These are phyloP conservation scores for Atalantia buxifolia DNA, from an alignment of 345 rosid genomes.

Conservation along the genomic window DNA sequence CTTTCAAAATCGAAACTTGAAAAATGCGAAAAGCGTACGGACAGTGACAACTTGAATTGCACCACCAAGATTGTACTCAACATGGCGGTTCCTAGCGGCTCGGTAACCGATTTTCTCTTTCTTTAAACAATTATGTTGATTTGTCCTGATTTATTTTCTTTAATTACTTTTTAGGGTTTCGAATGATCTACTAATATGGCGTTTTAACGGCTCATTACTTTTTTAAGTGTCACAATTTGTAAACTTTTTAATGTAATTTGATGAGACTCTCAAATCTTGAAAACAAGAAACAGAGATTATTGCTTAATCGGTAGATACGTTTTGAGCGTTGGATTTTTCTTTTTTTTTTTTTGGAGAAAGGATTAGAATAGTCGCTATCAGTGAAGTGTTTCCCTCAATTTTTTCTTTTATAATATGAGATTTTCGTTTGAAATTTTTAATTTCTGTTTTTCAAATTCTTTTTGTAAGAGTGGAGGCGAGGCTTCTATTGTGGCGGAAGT, in stretches of 20 bases:
- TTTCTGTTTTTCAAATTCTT: neutral
- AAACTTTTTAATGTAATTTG: neutral
- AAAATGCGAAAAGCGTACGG: constrained; percentile 47
- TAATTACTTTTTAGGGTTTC: neutral
- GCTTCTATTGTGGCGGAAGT: constrained; percentile 85
- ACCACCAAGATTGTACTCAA: constrained; percentile 53
- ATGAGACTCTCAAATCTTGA: neutral
- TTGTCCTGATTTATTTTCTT: no score
- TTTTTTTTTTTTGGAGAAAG: neutral
- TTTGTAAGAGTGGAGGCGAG: constrained; percentile 72
- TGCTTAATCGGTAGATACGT: neutral
- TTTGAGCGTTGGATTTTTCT: neutral
- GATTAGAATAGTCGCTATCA: neutral
- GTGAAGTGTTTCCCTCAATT: neutral
- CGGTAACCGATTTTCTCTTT: constrained; percentile 28
- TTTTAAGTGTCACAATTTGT: neutral
- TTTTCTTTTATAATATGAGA: neutral
- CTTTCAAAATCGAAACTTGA: constrained; percentile 70
- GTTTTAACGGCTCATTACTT: neutral
- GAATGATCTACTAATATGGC: neutral
- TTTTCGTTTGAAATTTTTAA: neutral
- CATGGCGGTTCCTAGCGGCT: constrained; percentile 70
- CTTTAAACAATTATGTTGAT: neutral
- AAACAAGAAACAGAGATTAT: neutral
- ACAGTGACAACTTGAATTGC: constrained; percentile 39